Evolutionary conservation across 768 basidiomycete species (phyloP).

Genomic region (Mycena floridula): DNA sequence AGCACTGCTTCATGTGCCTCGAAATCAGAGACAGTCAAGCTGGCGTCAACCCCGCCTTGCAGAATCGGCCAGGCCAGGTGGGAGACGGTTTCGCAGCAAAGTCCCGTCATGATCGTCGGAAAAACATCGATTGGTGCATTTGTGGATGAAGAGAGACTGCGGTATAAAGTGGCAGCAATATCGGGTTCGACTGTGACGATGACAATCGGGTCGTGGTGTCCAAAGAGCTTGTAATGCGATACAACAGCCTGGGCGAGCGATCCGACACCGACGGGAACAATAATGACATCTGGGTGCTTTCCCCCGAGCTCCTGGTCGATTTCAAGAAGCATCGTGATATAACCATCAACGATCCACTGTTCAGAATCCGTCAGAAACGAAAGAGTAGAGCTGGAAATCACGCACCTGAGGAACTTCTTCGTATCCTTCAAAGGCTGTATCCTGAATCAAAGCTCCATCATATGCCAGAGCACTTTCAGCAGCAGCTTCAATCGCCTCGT

Average conservation of each 20-base stretch:
- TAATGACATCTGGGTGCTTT: background rate
- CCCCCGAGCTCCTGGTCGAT: constrained; percentile 1
- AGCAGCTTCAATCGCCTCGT: background rate
- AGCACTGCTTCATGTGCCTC: constrained; percentile 1
- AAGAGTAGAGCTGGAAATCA: background rate
- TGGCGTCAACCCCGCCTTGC: constrained; percentile 1
- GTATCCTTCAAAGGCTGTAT: background rate
- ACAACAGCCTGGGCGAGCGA: constrained; percentile 7
- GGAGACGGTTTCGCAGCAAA: constrained; percentile 4
- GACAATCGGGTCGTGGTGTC: background rate
- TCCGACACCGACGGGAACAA: constrained; percentile 7
- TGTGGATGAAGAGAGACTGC: background rate
- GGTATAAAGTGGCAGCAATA: constrained; percentile 6
- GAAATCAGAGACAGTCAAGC: constrained; percentile 3
- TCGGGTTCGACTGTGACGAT: constrained; percentile 7
- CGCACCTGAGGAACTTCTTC: background rate
- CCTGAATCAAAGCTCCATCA: background rate
- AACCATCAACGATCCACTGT: constrained; percentile 7
- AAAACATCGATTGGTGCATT: background rate
- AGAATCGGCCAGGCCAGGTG: constrained; percentile 5
- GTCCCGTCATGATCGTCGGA: constrained; percentile 4
- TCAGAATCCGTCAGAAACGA: background rate
- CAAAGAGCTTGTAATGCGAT: background rate
- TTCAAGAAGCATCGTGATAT: constrained; percentile 5
- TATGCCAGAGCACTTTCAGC: background rate